Evolutionary conservation across 805 yeast genomes (phyloP).

Genomic region (Wickerhamomyces canadensis): DNA sequence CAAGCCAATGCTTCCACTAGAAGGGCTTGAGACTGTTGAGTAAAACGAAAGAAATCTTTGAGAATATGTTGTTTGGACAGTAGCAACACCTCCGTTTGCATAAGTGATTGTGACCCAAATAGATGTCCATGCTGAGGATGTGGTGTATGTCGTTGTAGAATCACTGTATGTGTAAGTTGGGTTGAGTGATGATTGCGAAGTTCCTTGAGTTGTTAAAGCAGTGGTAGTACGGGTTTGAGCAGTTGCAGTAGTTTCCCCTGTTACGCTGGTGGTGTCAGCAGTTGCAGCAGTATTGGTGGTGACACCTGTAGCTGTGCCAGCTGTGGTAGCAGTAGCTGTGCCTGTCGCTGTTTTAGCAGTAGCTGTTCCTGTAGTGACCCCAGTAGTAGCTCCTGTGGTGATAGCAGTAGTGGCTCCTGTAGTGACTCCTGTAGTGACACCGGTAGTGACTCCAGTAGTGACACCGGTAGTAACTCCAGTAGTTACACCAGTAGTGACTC

Average conservation of each 20-base stretch:
- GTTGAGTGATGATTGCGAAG: too few relatives aligned
- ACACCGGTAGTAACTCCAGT: slow-evolving; percentile 13
- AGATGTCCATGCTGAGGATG: slow-evolving; percentile 27
- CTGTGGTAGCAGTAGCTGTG: slow-evolving; percentile 6
- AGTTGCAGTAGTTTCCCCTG: too few relatives aligned
- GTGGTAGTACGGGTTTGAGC: slow-evolving; percentile 5
- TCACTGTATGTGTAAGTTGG: slow-evolving; percentile 26
- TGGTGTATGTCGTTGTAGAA: slow-evolving; percentile 24
- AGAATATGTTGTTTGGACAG: slow-evolving; percentile 44
- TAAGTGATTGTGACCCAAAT: slow-evolving; percentile 50
- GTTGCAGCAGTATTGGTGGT: slow-evolving; percentile 6
- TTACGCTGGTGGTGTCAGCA: slow-evolving; percentile 7
- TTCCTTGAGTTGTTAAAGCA: slow-evolving; percentile 5
- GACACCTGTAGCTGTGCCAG: slow-evolving; percentile 7
- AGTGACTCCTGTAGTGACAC: slow-evolving; percentile 21
- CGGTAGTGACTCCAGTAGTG: slow-evolving; percentile 21
- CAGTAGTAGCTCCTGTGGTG: slow-evolving; percentile 20
- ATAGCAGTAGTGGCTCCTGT: slow-evolving; percentile 21
- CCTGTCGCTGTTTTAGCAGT: slow-evolving; percentile 3
- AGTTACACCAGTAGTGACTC: slow-evolving; percentile 13
- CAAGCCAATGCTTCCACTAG: slow-evolving; percentile 70
- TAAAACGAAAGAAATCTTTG: slow-evolving; percentile 49
- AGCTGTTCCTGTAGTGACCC: slow-evolving; percentile 9
- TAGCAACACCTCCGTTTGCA: slow-evolving; percentile 39
- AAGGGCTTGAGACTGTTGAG: slow-evolving; percentile 39